Percentiles rank a stretch among this genome's conserved stretches.
Conservation (phyloP, 2,329 filamentous ascomycete genomes). For the Claviceps sp. region DNA sequence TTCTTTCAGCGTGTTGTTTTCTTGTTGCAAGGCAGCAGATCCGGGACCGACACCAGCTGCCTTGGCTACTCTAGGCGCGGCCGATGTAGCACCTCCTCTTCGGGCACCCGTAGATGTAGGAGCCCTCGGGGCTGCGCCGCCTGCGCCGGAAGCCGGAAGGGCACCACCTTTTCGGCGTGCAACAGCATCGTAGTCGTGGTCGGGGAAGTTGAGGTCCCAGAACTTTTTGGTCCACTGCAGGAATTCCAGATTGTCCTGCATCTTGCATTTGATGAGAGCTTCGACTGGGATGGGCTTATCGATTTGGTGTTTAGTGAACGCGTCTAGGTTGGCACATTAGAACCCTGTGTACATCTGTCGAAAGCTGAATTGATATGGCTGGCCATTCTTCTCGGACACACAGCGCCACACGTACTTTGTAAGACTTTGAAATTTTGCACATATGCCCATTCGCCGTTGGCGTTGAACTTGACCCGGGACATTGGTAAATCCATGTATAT, state of each 20-base stretch:
- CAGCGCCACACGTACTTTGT: constrained; percentile 55
- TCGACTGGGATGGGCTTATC: constrained; percentile 86
- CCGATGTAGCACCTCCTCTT: constrained; percentile 46
- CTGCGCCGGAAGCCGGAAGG: constrained; percentile 33
- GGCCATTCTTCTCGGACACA: neutral
- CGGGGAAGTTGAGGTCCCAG: constrained; percentile 97
- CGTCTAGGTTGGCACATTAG: constrained; percentile 37
- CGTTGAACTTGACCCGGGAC: constrained; percentile 95
- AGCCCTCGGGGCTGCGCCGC: constrained; percentile 29
- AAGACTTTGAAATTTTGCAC: constrained; percentile 97
- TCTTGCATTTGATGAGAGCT: constrained; percentile 90
- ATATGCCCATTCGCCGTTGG: constrained; percentile 93
- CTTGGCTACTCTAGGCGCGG: constrained; percentile 30
- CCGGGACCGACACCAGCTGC: constrained; percentile 42
- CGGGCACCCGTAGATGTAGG: constrained; percentile 34
- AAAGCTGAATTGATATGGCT: neutral
- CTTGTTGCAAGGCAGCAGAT: constrained; percentile 62
- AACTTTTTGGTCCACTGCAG: constrained; percentile 93
- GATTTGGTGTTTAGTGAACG: constrained; percentile 74
- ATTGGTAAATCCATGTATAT: constrained; percentile 95
- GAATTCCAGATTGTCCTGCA: constrained; percentile 99
- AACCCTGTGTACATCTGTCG: neutral
- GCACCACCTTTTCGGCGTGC: constrained; percentile 67
- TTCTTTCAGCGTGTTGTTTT: constrained; percentile 85
- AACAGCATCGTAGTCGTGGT: constrained; percentile 90